Base-by-base conservation (phyloP, 2,329 filamentous ascomycete genomes). In the Botryotinia convoluta region DNA sequence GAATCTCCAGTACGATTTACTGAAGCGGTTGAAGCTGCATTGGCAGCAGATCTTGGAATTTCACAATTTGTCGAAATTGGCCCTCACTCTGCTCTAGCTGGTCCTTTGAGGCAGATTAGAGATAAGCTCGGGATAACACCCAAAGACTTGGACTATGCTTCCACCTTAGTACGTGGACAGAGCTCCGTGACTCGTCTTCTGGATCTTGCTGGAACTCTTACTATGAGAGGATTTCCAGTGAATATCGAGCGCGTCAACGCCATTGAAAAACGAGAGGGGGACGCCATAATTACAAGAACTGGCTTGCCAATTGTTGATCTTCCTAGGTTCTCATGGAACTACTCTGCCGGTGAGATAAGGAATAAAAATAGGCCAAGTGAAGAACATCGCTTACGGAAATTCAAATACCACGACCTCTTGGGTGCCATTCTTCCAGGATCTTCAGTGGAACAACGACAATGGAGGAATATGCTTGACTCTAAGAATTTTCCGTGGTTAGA, bases 341-440 rank as follows among this genome's bases (percentile, higher is more conserved):
- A 87, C 75, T 82, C 68, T 26, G 68, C 54, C 1, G 68, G 54
- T 5, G 68, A 59, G 16, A 37, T 62, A 37, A 44, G 54, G 18
- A 37, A 62, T 14, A 48, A 70, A 20, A 70, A 61, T 22, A 82
- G 4, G 82, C 82, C 39, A 72, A 75, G 0, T 86, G 87, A 77
- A 88, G 86, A 86, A 82, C 85, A 74, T 86, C 88, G 74, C 85
- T 85, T 1, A 84, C 85, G 62, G 77, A 85, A 6, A 84, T 84
- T 37, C 76, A 79, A 22, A 81, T 84, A n/a, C 83, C 84, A 85
- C 65, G 86, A 88, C 72, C 82, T 88, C 1, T 84, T 88, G 42
- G 87, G 87, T 29, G 48, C 59, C 16, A 73, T 62, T 39, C 67
- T 71, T 61, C n/a, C 71, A 45, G 78, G 74, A 82, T 70, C 83